Base-by-base conservation (phyloP, 176 grass and related monocot genomes). In the Cenchrus purpureus region DNA sequence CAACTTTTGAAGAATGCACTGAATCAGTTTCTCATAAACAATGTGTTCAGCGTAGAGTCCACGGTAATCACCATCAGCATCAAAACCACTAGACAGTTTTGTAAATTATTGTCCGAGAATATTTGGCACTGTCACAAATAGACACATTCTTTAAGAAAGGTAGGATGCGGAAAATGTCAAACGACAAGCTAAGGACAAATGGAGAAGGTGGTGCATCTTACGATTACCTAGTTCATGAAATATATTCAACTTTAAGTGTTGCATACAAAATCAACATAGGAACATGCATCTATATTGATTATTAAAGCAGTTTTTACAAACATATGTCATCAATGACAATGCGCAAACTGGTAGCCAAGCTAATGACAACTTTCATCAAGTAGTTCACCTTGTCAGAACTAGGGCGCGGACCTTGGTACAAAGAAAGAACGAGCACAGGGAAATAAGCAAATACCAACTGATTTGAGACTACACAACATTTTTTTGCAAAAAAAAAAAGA, bases 231-330 rank as follows among this genome's bases (percentile, higher is more conserved):
- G 28, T 56, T 12, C 54, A 51, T 40, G 25, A 34, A 20, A 66
- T 67, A 55, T 56, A 65, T 19, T 10, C 50, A 74, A 80, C 69
- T 40, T 40, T 40, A 40, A 40, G 3, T 55, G 50, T 40, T 61
- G 13, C 37, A 54, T 34, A 56, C 50, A n/a, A n/a, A n/a, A n/a
- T n/a, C n/a, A 82, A 37, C 61, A 68, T 53, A 1, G 16, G 15
- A 14, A 55, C 14, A 55, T 16, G 15, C 75, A 87, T 28, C 19
- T 4, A 14, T 3, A 61, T 20, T 58, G 56, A 58, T 58, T 58
- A 58, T 76, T 19, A 49, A 59, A 59, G 7, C 0, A 82, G 40
- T 17, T 50, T 75, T 60, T 82, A 10, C 17, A 12, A 69, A 87
- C 51, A 74, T 68, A 12, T 9, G 3, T 8, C 50, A 68, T 49